Evolutionary conservation across 257 asterid genomes (phyloP).

Genomic region (Handroanthus guayacan): DNA sequence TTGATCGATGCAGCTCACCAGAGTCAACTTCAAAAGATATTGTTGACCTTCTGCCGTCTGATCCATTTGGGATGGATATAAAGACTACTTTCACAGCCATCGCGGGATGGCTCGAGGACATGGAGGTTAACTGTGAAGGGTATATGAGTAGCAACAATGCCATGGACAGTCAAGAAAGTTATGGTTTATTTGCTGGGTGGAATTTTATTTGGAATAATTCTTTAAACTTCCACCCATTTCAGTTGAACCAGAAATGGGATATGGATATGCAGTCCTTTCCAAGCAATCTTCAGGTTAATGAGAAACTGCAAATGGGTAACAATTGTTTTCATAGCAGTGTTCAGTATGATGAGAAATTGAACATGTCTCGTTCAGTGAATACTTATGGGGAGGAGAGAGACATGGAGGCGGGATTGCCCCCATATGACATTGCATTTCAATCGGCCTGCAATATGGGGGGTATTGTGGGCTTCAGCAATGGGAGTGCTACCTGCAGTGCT

Average conservation of each 20-base stretch:
- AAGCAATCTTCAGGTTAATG: constrained; percentile 22
- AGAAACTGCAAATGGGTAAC: constrained; percentile 6
- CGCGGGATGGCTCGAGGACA: constrained; percentile 63
- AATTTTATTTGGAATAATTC: constrained; percentile 54
- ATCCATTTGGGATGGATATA: constrained; percentile 80
- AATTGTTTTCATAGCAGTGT: background rate
- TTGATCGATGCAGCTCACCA: constrained; percentile 42
- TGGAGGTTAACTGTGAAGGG: constrained; percentile 57
- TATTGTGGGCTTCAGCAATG: constrained; percentile 34
- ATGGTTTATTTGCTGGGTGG: constrained; percentile 51
- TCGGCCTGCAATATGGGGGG: constrained; percentile 33
- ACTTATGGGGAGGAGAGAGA: constrained; percentile 34
- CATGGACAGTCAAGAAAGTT: constrained; percentile 42
- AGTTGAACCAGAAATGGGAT: background rate
- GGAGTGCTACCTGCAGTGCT: constrained; percentile 31
- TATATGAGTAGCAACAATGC: constrained; percentile 35
- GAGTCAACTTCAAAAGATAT: constrained; percentile 53
- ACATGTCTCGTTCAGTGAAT: constrained; percentile 29
- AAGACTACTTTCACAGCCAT: constrained; percentile 66
- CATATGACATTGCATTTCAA: constrained; percentile 30
- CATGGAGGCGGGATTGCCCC: constrained; percentile 39
- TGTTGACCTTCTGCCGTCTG: constrained; percentile 64
- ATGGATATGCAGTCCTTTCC: constrained; percentile 38
- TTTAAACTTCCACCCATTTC: constrained; percentile 44
- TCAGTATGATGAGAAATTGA: constrained; percentile 34